These are phyloP conservation scores for Pseudisothecium myosuroides DNA, from an alignment of 225 moss, liverwort and hornwort genomes.

Conservation along the genomic window DNA sequence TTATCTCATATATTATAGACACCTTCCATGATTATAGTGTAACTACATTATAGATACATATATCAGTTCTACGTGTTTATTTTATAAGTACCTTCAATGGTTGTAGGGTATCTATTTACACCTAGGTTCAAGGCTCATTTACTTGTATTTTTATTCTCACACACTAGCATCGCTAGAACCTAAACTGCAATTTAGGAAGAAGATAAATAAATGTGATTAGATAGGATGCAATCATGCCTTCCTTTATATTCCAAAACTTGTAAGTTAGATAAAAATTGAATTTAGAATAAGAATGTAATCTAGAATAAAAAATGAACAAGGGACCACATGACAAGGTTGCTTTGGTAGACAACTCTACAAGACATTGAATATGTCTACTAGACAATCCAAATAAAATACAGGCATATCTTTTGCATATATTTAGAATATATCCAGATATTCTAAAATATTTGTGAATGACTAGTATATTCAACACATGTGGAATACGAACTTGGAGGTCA, in stretches of 20 bases:
- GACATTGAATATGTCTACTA: neutral
- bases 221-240: neutral
- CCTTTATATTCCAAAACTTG: neutral
- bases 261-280: neutral
- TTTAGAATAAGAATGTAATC: neutral
- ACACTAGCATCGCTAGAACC: fast-evolving
- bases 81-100: too few species aligned
- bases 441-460: neutral
- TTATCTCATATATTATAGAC: too few species aligned
- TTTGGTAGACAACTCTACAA: fast-evolving
- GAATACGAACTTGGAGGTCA: fast-evolving
- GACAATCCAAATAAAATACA: neutral
- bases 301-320: neutral
- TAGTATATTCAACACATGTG: neutral
- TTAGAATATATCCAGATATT: neutral
- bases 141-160: too few species aligned
- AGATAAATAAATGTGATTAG: neutral
- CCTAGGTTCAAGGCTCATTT: too few species aligned
- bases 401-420: neutral
- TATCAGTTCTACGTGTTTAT: too few species aligned
- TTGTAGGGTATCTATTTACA: too few species aligned
- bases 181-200: too few species aligned
- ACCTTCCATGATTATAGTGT: too few species aligned
- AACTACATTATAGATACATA: too few species aligned
- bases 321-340: neutral